Conservation (phyloP, 1,139 yeast species). For the Candida tropicalis region DNA sequence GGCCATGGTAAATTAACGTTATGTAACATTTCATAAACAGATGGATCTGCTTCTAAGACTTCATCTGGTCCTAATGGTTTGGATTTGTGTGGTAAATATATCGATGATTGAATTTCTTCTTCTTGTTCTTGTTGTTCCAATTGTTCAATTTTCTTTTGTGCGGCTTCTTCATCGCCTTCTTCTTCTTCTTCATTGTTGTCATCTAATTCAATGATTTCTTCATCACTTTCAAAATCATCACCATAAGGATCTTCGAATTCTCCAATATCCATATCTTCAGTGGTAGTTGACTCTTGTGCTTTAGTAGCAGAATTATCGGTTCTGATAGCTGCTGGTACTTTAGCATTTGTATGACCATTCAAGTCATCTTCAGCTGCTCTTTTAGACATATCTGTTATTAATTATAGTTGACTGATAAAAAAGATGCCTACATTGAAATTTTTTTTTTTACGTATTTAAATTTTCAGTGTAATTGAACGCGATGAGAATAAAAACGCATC, state of each 20-base stretch:
- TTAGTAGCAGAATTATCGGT: slow-evolving; percentile 31
- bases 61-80: slow-evolving; percentile 94
- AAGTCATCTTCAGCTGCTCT: slow-evolving; percentile 51
- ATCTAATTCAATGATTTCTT: slow-evolving; percentile 79
- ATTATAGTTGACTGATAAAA: not conserved
- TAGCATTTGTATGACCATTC: slow-evolving; percentile 28
- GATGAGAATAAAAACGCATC: slow-evolving; percentile 4
- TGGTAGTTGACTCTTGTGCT: slow-evolving; percentile 37
- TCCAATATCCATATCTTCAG: slow-evolving; percentile 66
- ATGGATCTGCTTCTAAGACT: slow-evolving; percentile 93
- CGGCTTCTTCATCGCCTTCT: slow-evolving; percentile 41
- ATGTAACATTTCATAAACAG: slow-evolving; percentile 95
- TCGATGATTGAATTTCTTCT: slow-evolving; percentile 35
- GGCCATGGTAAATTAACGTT: slow-evolving; percentile 97
- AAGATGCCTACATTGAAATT: not conserved
- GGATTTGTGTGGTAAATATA: slow-evolving; percentile 85
- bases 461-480: slow-evolving; percentile 6
- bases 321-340: slow-evolving; percentile 27
- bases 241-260: slow-evolving; percentile 94
- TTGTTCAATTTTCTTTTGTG: slow-evolving; percentile 24
- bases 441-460: not conserved
- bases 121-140: slow-evolving; percentile 36
- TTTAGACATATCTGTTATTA: slow-evolving; percentile 55
- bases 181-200: slow-evolving; percentile 66
- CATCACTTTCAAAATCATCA: slow-evolving; percentile 94